Evolutionary conservation across 257 asterid species (phyloP).

Genomic region (Parsonsia alboflavescens): DNA sequence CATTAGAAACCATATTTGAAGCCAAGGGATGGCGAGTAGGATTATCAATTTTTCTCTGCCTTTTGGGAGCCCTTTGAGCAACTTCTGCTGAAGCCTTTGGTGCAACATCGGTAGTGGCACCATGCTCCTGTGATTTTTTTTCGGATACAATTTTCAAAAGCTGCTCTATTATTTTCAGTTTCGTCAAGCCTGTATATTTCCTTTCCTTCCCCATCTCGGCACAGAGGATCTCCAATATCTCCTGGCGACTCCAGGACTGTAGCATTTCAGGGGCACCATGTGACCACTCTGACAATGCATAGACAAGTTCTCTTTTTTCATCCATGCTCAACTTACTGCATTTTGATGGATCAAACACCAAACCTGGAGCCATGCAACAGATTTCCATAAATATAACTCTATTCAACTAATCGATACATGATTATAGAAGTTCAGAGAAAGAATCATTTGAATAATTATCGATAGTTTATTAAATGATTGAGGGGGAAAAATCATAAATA

Average conservation of each 20-base stretch:
- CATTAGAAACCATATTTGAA: conserved; percentile 24
- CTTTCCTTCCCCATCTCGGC: conserved; percentile 95
- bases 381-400: conserved; percentile 5
- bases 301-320: conserved; percentile 70
- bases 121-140: conserved; percentile 49
- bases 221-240: conserved; percentile 81
- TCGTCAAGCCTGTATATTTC: conserved; percentile 89
- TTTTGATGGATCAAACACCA: conserved; percentile 60
- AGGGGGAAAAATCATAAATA: background rate
- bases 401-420: background rate
- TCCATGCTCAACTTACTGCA: conserved; percentile 74
- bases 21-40: conserved; percentile 34
- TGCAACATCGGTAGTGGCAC: conserved; percentile 32
- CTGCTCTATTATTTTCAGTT: conserved; percentile 71
- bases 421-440: background rate
- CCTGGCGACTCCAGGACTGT: conserved; percentile 91
- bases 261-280: conserved; percentile 71
- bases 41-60: conserved; percentile 59
- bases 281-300: conserved; percentile 65
- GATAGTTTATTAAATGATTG: background rate
- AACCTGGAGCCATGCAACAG: conserved; percentile 36
- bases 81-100: conserved; percentile 35
- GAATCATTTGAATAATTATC: background rate
- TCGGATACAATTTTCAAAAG: conserved; percentile 68
- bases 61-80: conserved; percentile 54